Conservation (phyloP, 257 asterid species). For the Solanum commersonii region DNA sequence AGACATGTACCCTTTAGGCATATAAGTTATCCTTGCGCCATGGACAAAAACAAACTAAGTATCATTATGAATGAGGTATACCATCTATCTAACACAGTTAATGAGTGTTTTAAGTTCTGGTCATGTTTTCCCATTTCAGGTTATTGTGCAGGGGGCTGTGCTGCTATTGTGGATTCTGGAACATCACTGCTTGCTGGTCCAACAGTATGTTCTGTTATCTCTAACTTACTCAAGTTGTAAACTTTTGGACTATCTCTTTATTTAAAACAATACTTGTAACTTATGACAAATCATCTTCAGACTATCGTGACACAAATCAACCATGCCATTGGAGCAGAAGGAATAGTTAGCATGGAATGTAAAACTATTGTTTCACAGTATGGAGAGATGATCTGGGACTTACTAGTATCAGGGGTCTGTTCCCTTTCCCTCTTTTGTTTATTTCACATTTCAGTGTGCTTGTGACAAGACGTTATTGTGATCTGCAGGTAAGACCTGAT, state of each 20-base stretch:
- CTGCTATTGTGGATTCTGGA: constrained; percentile 96
- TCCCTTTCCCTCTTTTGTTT: not conserved
- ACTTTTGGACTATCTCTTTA: not conserved
- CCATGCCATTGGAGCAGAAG: constrained; percentile 91
- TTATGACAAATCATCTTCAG: constrained; percentile 25
- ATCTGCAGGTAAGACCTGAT: constrained; percentile 63
- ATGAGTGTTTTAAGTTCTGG: not conserved
- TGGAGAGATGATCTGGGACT: constrained; percentile 87
- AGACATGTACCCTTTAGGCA: not conserved
- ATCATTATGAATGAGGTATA: not conserved
- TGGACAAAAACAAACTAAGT: not conserved
- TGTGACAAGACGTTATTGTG: not conserved
- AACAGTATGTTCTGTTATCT: constrained; percentile 39
- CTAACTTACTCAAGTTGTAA: not conserved
- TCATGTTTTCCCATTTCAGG: constrained; percentile 30
- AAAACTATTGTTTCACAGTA: constrained; percentile 59
- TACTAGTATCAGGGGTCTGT: constrained; percentile 60
- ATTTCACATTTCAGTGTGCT: not conserved
- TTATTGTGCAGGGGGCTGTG: constrained; percentile 72
- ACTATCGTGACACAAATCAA: constrained; percentile 72
- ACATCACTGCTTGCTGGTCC: constrained; percentile 93
- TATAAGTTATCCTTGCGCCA: not conserved
- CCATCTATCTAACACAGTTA: not conserved
- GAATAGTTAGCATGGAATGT: constrained; percentile 80
- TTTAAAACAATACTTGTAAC: not conserved